Conservation (phyloP, 495 filamentous ascomycete species). For the Xylona heveae region DNA sequence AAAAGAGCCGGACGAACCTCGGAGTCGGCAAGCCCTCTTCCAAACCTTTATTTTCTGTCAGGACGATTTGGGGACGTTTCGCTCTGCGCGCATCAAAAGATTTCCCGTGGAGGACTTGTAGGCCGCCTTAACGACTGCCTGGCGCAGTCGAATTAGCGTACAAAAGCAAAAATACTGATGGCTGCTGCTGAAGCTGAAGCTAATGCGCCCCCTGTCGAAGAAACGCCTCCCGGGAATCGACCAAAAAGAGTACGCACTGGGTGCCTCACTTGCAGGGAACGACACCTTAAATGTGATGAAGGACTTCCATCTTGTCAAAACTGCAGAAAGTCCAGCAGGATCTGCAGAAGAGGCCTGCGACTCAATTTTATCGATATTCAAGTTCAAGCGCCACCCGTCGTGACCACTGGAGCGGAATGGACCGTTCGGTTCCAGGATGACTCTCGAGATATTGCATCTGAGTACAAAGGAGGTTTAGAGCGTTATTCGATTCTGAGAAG, state of each 20-base stretch:
- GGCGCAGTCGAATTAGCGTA: too few relatives aligned
- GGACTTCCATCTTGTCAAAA: slow-evolving; percentile 58
- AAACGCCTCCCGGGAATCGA: slow-evolving; percentile 11
- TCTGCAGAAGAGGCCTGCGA: slow-evolving; percentile 69
- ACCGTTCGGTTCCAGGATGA: slow-evolving; percentile 66
- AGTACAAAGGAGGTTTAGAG: slow-evolving; percentile 66
- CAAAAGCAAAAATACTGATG: too few relatives aligned
- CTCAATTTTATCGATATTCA: slow-evolving; percentile 87
- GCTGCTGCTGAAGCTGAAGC: slow-evolving; percentile 7
- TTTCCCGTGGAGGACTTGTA: too few relatives aligned
- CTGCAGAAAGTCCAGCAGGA: slow-evolving; percentile 67
- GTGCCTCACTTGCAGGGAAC: slow-evolving; percentile 21
- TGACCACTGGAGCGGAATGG: slow-evolving; percentile 42
- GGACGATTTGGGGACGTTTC: too few relatives aligned
- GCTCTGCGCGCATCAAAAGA: too few relatives aligned
- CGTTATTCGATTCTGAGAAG: slow-evolving; percentile 36
- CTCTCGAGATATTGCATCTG: slow-evolving; percentile 73
- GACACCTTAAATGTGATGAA: slow-evolving; percentile 69
- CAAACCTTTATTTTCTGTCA: too few relatives aligned
- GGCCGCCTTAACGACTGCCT: too few relatives aligned
- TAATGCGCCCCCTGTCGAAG: slow-evolving; percentile 6
- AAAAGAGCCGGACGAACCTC: too few relatives aligned
- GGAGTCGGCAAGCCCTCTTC: too few relatives aligned
- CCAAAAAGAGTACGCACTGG: slow-evolving; percentile 18
- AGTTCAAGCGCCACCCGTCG: slow-evolving; percentile 42